A percentile compares a stretch with the other conserved stretches of the same genome.
Conservation (phyloP, 2,329 filamentous ascomycete species). For the Epichloe sp. region DNA sequence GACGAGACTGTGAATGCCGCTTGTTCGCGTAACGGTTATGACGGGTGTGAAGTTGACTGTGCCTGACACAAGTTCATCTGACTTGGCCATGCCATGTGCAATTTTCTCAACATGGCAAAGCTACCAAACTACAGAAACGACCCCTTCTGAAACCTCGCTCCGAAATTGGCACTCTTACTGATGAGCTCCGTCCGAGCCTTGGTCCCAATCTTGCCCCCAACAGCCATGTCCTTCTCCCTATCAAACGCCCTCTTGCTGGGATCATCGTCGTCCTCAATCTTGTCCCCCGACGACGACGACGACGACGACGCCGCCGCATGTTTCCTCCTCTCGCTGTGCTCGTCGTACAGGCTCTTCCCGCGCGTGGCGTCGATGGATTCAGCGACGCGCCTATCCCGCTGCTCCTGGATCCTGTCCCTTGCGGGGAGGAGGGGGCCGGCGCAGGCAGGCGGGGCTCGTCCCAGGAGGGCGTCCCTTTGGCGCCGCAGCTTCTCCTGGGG, state of each 20-base stretch:
- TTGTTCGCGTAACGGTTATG: no score
- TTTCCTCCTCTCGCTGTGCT: constrained; percentile 31
- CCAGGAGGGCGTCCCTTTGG: constrained; percentile 70
- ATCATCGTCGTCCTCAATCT: constrained; percentile 65
- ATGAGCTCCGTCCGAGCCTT: constrained; percentile 68
- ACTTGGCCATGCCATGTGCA: no score
- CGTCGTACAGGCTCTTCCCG: constrained; percentile 45
- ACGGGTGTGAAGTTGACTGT: no score
- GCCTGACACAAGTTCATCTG: no score
- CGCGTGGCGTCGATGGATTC: constrained; percentile 40
- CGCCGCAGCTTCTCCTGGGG: constrained; percentile 75
- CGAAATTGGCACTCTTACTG: constrained; percentile 67
- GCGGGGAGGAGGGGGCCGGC: constrained; percentile 26
- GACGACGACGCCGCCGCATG: constrained; percentile 15
- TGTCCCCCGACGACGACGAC: constrained; percentile 26
- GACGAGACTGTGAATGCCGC: no score
- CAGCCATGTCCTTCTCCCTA: constrained; percentile 83
- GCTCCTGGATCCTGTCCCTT: constrained; percentile 40
- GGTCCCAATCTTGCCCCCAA: constrained; percentile 57
- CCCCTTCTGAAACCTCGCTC: constrained; percentile 70
- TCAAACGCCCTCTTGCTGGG: constrained; percentile 84
- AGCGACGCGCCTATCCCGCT: constrained; percentile 32
- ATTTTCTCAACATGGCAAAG: no score
- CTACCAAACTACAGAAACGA: constrained; percentile 30
- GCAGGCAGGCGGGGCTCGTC: constrained; percentile 38